A percentile compares a stretch with the other conserved stretches of the same genome.
Evolutionary conservation across 306 rosid species (phyloP).

Genomic region (Luffa acutangula): DNA sequence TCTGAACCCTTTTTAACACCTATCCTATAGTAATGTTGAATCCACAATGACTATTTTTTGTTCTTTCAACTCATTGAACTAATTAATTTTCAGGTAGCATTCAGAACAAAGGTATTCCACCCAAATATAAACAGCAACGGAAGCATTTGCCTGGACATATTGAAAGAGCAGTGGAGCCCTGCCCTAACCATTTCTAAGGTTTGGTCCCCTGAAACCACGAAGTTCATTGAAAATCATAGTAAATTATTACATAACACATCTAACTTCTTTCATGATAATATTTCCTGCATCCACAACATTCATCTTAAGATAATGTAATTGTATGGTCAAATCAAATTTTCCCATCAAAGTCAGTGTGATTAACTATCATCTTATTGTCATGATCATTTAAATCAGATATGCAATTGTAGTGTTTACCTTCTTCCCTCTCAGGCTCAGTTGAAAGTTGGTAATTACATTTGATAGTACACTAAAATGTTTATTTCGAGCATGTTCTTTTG

Average conservation of each 20-base stretch:
- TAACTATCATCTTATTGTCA: background rate
- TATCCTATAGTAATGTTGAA: background rate
- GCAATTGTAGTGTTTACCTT: background rate
- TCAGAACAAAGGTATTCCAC: constrained; percentile 71
- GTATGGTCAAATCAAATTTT: background rate
- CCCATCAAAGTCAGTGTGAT: background rate
- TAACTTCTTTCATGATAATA: background rate
- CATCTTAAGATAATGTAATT: background rate
- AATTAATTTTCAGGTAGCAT: constrained; percentile 43
- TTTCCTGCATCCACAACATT: background rate
- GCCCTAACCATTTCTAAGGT: constrained; percentile 69
- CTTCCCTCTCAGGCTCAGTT: background rate
- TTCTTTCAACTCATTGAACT: background rate
- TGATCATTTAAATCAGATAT: background rate
- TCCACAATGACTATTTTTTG: background rate
- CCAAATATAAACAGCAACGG: constrained; percentile 68
- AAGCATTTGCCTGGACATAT: constrained; percentile 67
- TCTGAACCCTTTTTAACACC: background rate
- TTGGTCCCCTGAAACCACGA: background rate
- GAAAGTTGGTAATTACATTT: background rate
- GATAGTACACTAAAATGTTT: background rate
- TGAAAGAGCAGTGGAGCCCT: constrained; percentile 79
- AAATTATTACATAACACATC: background rate
- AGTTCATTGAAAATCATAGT: background rate
- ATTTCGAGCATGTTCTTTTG: background rate